These are phyloP conservation scores for Lachnellula cervina DNA, from an alignment of 2,329 filamentous ascomycete species.

Conservation along the genomic window DNA sequence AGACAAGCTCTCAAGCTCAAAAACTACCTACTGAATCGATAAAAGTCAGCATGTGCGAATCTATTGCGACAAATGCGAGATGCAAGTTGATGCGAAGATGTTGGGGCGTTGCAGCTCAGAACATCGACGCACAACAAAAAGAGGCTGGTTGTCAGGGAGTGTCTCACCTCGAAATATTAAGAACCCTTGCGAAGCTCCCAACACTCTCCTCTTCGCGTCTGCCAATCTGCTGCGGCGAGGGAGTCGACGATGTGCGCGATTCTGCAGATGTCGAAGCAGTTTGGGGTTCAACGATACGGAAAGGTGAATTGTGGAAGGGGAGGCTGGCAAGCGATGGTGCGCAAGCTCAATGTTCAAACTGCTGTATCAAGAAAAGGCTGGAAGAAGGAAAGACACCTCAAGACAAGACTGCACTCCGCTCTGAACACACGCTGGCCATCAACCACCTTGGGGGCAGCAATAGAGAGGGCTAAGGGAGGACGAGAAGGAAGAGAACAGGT, in stretches of 20 bases:
- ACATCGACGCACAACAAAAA: conserved; percentile 21
- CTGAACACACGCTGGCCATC: conserved; percentile 24
- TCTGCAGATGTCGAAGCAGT: conserved; percentile 5
- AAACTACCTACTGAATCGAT: conserved; percentile 15
- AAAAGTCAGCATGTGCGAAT: conserved; percentile 21
- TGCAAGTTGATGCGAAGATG: conserved; percentile 4
- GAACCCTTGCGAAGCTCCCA: conserved; percentile 12
- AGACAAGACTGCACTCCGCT: conserved; percentile 15
- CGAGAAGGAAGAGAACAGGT: conserved; percentile 5
- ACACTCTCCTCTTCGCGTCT: conserved; percentile 13
- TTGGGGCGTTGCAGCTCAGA: conserved; percentile 16
- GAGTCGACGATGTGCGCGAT: conserved; percentile 10
- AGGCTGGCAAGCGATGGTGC: conserved; percentile 21
- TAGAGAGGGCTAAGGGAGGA: background rate
- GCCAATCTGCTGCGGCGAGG: conserved; percentile 8
- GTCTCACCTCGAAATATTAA: conserved; percentile 28
- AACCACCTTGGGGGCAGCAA: conserved; percentile 15
- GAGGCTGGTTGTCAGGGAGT: conserved; percentile 22
- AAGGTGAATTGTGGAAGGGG: conserved; percentile 8
- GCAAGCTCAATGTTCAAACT: conserved; percentile 21
- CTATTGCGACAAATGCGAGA: conserved; percentile 2
- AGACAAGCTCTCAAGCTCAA: conserved; percentile 16
- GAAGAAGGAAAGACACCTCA: conserved; percentile 23
- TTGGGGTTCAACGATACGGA: conserved; percentile 4
- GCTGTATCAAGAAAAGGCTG: conserved; percentile 19